Base-by-base conservation (phyloP, 306 rosid genomes). In the Vigna radiata region DNA sequence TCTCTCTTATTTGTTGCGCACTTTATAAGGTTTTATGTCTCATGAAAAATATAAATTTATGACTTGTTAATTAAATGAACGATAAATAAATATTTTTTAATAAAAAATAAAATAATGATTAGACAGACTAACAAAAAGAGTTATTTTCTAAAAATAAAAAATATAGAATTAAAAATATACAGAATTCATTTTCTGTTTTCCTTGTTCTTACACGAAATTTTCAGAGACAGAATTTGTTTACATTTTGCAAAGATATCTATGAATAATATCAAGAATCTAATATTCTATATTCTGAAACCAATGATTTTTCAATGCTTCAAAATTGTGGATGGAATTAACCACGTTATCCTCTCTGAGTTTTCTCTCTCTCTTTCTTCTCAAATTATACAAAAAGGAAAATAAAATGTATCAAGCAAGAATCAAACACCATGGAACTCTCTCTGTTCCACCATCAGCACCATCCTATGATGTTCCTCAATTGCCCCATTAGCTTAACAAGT, bases 281-380 rank as follows among this genome's bases (percentile, higher is more conserved):
- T 39, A 44, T 52, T 29, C 9, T 58, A 31, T 46, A 8, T 18
- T 19, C 36, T 52, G 8, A 55, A 44, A 58, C 53, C 50, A 54
- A 36, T 64, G 76, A 70, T 53, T 48, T 75, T 53, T 29, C 4
- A 61, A 53, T 53, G 81, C 79, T 60, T 73, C 58, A 75, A 75
- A 85, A 53, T 79, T 89, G 96, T 94, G 98, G 98, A 85, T 84
- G 88, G 64, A 80, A 87, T 78, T 73, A 59, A 82, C 81, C 54
- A 67, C 76, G 70, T 86, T 85, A 88, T 94, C 96, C 86, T 68
- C 82, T 75, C 67, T 60, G 37, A 64, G 18, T 74, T 52, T 25
- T 76, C 31, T 29, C 67, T 71, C 43, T 72, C 75, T 76, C 69
- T 37, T 50, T 18, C 43, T 56, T 66, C 52, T 12, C 47, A 12